Conservation (phyloP, 805 yeast genomes). For the Sungouiozyma ichnusensis region DNA sequence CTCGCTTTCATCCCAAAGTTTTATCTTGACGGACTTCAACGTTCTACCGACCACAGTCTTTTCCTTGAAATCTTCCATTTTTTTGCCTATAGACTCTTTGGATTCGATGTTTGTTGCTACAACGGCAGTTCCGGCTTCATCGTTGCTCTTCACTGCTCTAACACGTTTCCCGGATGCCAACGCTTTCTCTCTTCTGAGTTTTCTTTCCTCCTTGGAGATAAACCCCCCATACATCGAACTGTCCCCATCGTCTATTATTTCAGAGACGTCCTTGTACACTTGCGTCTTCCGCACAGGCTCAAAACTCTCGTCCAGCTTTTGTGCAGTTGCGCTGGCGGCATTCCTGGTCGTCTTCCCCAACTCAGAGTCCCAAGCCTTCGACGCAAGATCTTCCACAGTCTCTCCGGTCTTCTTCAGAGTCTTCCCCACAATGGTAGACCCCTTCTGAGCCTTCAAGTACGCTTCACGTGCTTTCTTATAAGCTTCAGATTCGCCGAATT, state of each 20-base stretch:
- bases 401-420: constrained; percentile 85
- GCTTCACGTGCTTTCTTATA: constrained; percentile 91
- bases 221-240: constrained; percentile 87
- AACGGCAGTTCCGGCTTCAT: constrained; percentile 71
- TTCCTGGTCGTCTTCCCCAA: constrained; percentile 82
- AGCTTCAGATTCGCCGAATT: constrained; percentile 88
- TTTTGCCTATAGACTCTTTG: constrained; percentile 54
- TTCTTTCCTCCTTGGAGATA: constrained; percentile 74
- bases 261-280: constrained; percentile 78
- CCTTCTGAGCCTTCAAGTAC: constrained; percentile 70
- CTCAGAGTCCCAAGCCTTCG: constrained; percentile 92
- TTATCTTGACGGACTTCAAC: constrained; percentile 48
- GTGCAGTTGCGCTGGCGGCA: constrained; percentile 74
- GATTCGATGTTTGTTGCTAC: constrained; percentile 75
- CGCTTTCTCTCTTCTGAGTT: constrained; percentile 55
- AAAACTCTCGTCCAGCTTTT: constrained; percentile 68
- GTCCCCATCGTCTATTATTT: constrained; percentile 87
- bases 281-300: constrained; percentile 91
- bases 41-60: constrained; percentile 61
- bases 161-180: constrained; percentile 48
- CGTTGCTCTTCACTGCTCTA: constrained; percentile 64
- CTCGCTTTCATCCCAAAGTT: constrained; percentile 83
- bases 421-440: constrained; percentile 56
- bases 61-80: constrained; percentile 55
- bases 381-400: constrained; percentile 81